phyloP scores from a whole-genome alignment of 2,329 filamentous ascomycete genomes.

The Pseudogymnoascus sp. region DNA sequence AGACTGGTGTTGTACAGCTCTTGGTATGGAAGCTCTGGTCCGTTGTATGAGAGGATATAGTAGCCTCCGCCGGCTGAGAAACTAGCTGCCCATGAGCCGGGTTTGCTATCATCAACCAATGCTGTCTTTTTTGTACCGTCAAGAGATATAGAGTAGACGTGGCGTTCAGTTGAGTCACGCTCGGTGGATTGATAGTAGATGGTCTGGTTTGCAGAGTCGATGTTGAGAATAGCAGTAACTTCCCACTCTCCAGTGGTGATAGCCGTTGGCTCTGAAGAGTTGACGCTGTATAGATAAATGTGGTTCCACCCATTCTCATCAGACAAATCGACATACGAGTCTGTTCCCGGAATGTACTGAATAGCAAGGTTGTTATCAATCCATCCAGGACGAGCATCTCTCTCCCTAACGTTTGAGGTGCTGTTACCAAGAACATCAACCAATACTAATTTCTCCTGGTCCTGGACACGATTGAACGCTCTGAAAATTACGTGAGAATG shows the following conservation, averaged over 20 bases:
- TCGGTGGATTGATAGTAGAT: constrained; percentile 61
- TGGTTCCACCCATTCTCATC: constrained; percentile 60
- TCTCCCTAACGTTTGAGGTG: constrained; percentile 41
- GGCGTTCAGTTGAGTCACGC: constrained; percentile 57
- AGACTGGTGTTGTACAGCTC: constrained; percentile 54
- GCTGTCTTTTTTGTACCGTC: constrained; percentile 45
- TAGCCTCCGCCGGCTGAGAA: constrained; percentile 47
- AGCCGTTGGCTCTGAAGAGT: constrained; percentile 45
- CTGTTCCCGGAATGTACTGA: constrained; percentile 41
- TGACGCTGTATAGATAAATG: constrained; percentile 55
- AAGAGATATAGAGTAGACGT: constrained; percentile 60
- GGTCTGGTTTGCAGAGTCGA: constrained; percentile 48
- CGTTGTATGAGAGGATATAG: constrained; percentile 58
- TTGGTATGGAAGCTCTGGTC: constrained; percentile 62
- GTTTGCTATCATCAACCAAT: constrained; percentile 52
- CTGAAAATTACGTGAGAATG: constrained; percentile 57
- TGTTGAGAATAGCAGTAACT: constrained; percentile 49
- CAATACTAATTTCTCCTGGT: constrained; percentile 53
- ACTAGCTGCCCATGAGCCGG: constrained; percentile 55
- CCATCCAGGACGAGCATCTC: constrained; percentile 41
- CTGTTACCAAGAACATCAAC: constrained; percentile 44
- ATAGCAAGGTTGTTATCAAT: constrained; percentile 50
- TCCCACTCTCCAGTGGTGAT: constrained; percentile 57
- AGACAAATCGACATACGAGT: constrained; percentile 54
- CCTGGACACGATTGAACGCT: constrained; percentile 62